Evolutionary conservation across 139 green algal species (phyloP), one percentile per base, ranked within the genome.

Genomic region (Desmodesmus armatus): DNA sequence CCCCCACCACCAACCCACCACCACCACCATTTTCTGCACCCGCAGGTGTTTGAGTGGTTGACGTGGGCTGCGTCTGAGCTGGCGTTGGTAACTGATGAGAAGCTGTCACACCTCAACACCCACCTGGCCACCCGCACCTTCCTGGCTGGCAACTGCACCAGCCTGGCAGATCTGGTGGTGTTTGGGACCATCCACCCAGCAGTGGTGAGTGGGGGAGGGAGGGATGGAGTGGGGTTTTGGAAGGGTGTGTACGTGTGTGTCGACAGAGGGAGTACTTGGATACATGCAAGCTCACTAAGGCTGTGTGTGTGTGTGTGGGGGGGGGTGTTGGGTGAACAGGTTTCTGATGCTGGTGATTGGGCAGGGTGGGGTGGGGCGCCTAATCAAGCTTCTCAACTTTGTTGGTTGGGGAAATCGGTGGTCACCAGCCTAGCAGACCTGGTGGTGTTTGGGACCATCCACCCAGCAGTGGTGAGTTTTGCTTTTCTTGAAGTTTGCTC

Each of bases 141-240:
- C 72, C 80, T 93, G 27, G 80, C 67, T 47, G 80, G 67, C 27
- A 83, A 85, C n/a, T 25, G 40, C 0, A 58, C 85, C 4, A 93
- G 84, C 3, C 39, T 94, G 13, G 91, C 91, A 27, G 91, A 94
- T 60, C 69, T 94, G 0, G 60, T 90, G 9, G 65, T 91, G 2
- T 92, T 83, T 66, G 89, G 72, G 5, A 33, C 78, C n/a, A 31
- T 92, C 25, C 90, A 94, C 25, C 76, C 87, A 19, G 89, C 88
- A 39, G 83, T 75, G 74, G 91, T 94, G 65, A 58, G 90, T 7
- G 3, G 3, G 21, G n/a, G n/a, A n/a, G n/a, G n/a, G n/a, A n/a
- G n/a, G n/a, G n/a, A n/a, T n/a, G n/a, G n/a, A n/a, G n/a, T n/a
- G n/a, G n/a, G n/a, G n/a, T n/a, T n/a, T n/a, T n/a, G n/a, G n/a